Percentiles rank a stretch among this genome's conserved stretches.
These are phyloP conservation scores for Dactylonectria estremocensis DNA, from an alignment of 2,329 filamentous ascomycete species.

Conservation along the genomic window DNA sequence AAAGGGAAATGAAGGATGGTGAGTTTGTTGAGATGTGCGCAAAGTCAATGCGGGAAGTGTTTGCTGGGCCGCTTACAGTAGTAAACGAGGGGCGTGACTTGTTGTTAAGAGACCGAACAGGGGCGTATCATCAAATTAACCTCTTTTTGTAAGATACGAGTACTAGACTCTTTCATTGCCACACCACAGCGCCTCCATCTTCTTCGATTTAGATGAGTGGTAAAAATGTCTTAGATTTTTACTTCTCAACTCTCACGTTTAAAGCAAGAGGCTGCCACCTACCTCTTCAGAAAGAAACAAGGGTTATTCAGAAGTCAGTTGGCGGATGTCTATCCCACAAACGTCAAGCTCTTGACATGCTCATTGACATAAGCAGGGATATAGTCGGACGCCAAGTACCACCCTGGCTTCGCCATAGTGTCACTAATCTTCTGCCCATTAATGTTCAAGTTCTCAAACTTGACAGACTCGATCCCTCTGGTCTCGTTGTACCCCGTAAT, in stretches of 20 bases:
- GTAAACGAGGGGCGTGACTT: background rate
- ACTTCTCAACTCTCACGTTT: no score
- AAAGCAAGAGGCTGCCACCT: no score
- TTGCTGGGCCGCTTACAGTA: background rate
- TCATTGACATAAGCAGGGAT: background rate
- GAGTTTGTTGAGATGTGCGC: constrained; percentile 33
- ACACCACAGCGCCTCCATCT: no score
- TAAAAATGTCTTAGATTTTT: no score
- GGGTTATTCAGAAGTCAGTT: no score
- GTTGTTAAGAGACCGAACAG: no score
- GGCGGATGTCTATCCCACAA: background rate
- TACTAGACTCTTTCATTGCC: no score
- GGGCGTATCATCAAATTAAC: no score
- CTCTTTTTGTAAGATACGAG: no score
- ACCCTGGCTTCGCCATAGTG: background rate
- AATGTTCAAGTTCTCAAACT: background rate
- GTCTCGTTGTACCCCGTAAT: background rate
- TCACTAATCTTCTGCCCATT: background rate
- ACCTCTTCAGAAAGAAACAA: no score
- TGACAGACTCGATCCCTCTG: background rate
- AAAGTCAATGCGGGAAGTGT: constrained; percentile 24
- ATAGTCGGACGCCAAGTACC: background rate
- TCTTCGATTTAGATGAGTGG: no score
- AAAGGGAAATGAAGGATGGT: constrained; percentile 15
- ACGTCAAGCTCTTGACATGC: background rate